Percentiles rank a stretch among this genome's conserved stretches.
Evolutionary conservation across 495 filamentous ascomycete species (phyloP).

Genomic region (Xylaria telfairii): DNA sequence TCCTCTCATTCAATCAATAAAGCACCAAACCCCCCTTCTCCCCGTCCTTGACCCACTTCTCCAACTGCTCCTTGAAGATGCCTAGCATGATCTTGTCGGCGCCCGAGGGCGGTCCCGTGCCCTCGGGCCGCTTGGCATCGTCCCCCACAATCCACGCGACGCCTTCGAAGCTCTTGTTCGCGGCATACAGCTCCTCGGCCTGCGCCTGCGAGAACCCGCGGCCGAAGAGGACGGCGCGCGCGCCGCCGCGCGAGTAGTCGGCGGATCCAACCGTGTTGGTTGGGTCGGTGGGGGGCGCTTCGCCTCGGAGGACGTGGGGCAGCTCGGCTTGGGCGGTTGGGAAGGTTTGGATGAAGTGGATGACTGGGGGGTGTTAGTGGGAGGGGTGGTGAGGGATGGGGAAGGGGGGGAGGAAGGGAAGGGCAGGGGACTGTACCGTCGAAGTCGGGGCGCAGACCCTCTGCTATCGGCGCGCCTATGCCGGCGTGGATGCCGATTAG

Average conservation of each 20-base stretch:
- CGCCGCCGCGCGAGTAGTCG: slow-evolving; percentile 35
- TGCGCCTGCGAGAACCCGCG: slow-evolving; percentile 27
- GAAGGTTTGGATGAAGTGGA: slow-evolving; percentile 26
- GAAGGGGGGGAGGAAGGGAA: not conserved
- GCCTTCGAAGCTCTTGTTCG: not conserved
- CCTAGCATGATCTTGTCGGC: slow-evolving; percentile 5
- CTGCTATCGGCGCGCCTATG: slow-evolving; percentile 17
- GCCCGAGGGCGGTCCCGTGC: not conserved
- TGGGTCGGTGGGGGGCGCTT: not conserved
- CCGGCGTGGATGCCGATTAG: slow-evolving; percentile 24
- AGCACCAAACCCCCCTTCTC: not conserved
- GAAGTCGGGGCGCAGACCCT: slow-evolving; percentile 19
- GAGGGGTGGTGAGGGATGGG: not conserved
- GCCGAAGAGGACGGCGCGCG: slow-evolving; percentile 36
- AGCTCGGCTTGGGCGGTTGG: slow-evolving; percentile 14
- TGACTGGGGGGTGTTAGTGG: not conserved
- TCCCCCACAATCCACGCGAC: slow-evolving; percentile 10
- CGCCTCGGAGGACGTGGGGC: slow-evolving; percentile 6
- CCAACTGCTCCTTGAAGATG: not conserved
- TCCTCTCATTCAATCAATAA: slow-evolving; percentile 10
- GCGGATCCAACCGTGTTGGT: slow-evolving; percentile 32
- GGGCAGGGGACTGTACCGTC: not conserved
- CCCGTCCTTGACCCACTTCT: slow-evolving; percentile 16
- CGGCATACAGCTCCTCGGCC: slow-evolving; percentile 15
- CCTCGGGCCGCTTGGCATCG: not conserved